Base-by-base conservation (phyloP, 2,329 filamentous ascomycete species). In the Fusarium anguioides region DNA sequence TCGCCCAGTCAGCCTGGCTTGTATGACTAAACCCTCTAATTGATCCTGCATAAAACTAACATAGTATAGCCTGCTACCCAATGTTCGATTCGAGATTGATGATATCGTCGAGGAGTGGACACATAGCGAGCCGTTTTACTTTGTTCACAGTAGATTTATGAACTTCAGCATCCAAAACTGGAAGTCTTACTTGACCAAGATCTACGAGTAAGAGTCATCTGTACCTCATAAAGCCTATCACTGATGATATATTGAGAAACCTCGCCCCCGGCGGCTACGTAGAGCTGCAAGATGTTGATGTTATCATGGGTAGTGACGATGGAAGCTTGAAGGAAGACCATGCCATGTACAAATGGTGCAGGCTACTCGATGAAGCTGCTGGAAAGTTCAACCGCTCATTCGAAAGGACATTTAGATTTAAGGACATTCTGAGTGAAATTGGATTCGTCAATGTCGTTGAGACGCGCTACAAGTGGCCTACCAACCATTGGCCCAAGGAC, bases 381-480 rank as follows among this genome's bases (percentile, higher is more conserved):
- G 50, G 24, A 7, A 75, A 74, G 5, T 52, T 77, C 3, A 71
- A 75, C 1, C 72, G 77, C 2, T 66, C 72, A 0, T 68, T 77
- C 9, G 58, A 61, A 7, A 68, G 63, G 6, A 75, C 70, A 0
- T 39, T 63, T 8, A 52, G 66, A 4, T 63, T 70, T 15, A 75
- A 72, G 35, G 36, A 68, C 8, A 75, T 79, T 37, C 74, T 87
- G 49, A 70, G 73, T 12, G 80, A 82, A 17, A 81, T 81, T 0
- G 86, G 86, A 1, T 88, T 88, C 60, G 75, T 78, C 40, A 78
- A 86, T 60, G 78, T 88, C 0, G 71, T 75, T 1, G 81, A 86
- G 66, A 75, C 78, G 4, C 72, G 81, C 8, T 82, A 78, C 68
- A 82, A 81, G 69, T 81, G 84, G 74, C 84, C 84, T 0, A 77